Evolutionary conservation across 1,284 basidiomycete species (phyloP), one percentile per base, ranked within the genome.

Genomic region (Vanrija humicola): DNA sequence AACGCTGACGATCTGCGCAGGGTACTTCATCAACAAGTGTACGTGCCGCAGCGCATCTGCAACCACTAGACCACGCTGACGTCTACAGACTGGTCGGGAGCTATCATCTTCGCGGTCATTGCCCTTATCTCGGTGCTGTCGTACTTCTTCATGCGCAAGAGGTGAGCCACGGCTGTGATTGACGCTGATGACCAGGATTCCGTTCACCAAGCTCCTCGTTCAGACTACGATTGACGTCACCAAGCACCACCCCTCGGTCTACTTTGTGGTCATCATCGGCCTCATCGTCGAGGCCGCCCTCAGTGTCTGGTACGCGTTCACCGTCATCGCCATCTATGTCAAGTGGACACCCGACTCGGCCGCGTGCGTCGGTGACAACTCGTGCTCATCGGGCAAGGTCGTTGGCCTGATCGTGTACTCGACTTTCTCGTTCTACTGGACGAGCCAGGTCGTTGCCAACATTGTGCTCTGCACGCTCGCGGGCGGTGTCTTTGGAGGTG

Each of bases 341-440:
- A 87, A 86, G 68, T 90, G 83, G 81, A 89, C 88, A 0, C 87
- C 88, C 6, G 58, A 55, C 78, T 69, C 26, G n/a, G 25, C 4
- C 19, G 3, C 19, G 9, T 28, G 23, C 14, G 15, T 45, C 15
- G 4, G 0, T 6, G 46, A 50, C 16, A 77, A 79, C 0, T 75
- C 76, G 6, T 83, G 83, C 55, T 83, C 82, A 0, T 79, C 78
- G 3, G 75, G 74, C 5, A 84, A 80, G 46, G 82, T 85, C 23
- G 79, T 82, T 0, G 89, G 90, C 1, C 77, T 91, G 9, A 82
- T 91, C 55, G 84, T 91, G 70, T 92, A 83, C 66, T 82, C 84
- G 56, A 84, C 85, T 0, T 91, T 91, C 74, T 85, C 85, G n/a
- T 91, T 84, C 77, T 79, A 89, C 43, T 91, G 89, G 88, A 86